Base-by-base conservation (phyloP, 345 rosid genomes). In the Melaleuca alternifolia region DNA sequence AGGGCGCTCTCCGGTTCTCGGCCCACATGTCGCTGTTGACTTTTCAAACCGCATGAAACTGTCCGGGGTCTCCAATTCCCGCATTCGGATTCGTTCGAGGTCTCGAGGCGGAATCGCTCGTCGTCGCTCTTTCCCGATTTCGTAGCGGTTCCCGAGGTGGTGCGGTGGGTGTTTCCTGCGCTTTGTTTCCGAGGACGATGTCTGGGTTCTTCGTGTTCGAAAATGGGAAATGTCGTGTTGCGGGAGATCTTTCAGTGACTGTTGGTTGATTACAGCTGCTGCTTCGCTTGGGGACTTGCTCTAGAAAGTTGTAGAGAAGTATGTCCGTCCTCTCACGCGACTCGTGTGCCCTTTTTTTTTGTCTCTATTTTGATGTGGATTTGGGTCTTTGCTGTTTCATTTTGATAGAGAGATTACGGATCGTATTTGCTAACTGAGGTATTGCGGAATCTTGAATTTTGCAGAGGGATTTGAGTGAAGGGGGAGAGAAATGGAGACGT, bases 401-500 rank as follows among this genome's bases (percentile, higher is more conserved):
- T 37, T 2, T 61, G 61, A 41, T 4, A 41, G 4, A 41, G 2
- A 41, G 41, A 41, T 41, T 41, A 41, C 4, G 41, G 41, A 4
- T 41, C 41, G 10, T 51, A 30, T 83, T 50, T 52, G 23, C 57
- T 57, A 59, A 86, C 56, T 71, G 51, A 23, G 86, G 59, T 75
- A 46, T 11, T 71, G 54, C 52, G 53, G 37, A 24, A 57, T 61
- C 41, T 41, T 71, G 59, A 85, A 62, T 83, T 85, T 75, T 87
- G 87, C 48, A 1, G 50, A 30, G 84, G 62, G 65, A 77, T 50
- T 48, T 33, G 14, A 7, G 50, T 11, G 53, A 3, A 26, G 46
- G 46, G 28, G 16, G 21, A 81, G 71, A 51, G 56, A 88, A 87
- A 90, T 94, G 97, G 95, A 92, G 33, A 56, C 33, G 24, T 30